A percentile compares a stretch with the other conserved stretches of the same genome.
Conservation (phyloP, 345 rosid species). For the Draba incana region DNA sequence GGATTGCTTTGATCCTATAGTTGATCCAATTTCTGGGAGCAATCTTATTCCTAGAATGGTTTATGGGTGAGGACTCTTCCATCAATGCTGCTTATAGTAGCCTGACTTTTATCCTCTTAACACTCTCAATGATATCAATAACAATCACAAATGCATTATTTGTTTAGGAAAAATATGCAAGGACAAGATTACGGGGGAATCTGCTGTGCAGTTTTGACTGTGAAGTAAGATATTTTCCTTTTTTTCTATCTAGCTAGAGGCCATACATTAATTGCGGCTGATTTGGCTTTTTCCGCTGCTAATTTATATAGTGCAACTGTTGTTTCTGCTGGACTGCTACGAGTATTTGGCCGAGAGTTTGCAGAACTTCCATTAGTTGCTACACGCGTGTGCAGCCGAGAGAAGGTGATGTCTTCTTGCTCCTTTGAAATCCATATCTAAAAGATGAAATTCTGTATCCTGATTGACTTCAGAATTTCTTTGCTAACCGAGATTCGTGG, state of each 20-base stretch:
- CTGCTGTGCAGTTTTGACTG: slow-evolving; percentile 81
- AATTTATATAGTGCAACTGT: slow-evolving; percentile 62
- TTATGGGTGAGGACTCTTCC: slow-evolving; percentile 69
- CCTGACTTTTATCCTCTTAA: slow-evolving; percentile 6
- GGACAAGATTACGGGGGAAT: slow-evolving; percentile 91
- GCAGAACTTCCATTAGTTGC: slow-evolving; percentile 98
- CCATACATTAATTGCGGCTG: slow-evolving; percentile 13
- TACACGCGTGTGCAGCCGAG: slow-evolving; percentile 67
- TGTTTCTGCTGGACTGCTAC: slow-evolving; percentile 78
- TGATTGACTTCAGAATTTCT: slow-evolving; percentile 6
- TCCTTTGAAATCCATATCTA: neutral
- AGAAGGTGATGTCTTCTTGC: slow-evolving; percentile 54
- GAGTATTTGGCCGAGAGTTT: slow-evolving; percentile 81
- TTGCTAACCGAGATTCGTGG: slow-evolving; percentile 27
- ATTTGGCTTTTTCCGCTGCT: slow-evolving; percentile 20
- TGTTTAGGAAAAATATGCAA: slow-evolving; percentile 62
- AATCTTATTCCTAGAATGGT: slow-evolving; percentile 94
- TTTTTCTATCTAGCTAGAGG: neutral
- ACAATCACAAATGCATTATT: neutral
- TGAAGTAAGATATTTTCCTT: slow-evolving; percentile 62
- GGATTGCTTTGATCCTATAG: slow-evolving; percentile 92
- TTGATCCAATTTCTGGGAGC: slow-evolving; percentile 69
- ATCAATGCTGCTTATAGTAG: slow-evolving; percentile 15
- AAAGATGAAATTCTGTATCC: slow-evolving; percentile 6
- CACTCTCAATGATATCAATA: slow-evolving; percentile 11